Base-by-base conservation (phyloP, 495 filamentous ascomycete genomes). In the Penicillium antarcticum region DNA sequence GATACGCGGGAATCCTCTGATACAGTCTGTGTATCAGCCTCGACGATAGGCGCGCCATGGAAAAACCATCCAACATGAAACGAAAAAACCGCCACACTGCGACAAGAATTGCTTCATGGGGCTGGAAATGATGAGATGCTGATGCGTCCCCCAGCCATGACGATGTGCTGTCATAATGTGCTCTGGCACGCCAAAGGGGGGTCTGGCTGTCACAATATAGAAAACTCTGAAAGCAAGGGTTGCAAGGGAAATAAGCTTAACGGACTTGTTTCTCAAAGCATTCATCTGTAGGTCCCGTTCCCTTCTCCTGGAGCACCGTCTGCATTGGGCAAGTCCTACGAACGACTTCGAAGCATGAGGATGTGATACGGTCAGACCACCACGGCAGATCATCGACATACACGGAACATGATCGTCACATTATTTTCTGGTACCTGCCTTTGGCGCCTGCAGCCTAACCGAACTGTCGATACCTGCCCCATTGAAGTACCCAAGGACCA, bases 331-430 rank as follows among this genome's bases (percentile, higher is more conserved):
- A 53, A 29, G 38, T 41, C 24, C 3, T 23, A 24, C 34, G 23
- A 19, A 29, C 23, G 35, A 53, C 45, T 26, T 14, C 33, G 17
- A 34, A 11, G 17, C 32, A 4, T 10, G 4, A 32, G 19, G 9
- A 21, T 24, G 13, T 49, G 52, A 59, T 53, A 50, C 45, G 34
- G 45, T 53, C 52, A 60, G 56, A 19, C 49, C 52, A 51, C 43
- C 33, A 13, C 45, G 48, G 42, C 52, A 53, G 26, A 32, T 49
- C 37, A 42, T 18, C 18, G 38, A 49, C 53, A 50, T 52, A 58
- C 31, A 52, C 45, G 55, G 52, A 58, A 50, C 45, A 56, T 48
- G 59, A 62, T 62, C 59, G 45, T 51, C 59, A 16, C 29, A 9
- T 37, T 56, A 44, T 51, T 26, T 26, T 45, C 40, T 53, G 49